Base-by-base conservation (phyloP, 768 basidiomycete species). In the Auricularia sp. region DNA sequence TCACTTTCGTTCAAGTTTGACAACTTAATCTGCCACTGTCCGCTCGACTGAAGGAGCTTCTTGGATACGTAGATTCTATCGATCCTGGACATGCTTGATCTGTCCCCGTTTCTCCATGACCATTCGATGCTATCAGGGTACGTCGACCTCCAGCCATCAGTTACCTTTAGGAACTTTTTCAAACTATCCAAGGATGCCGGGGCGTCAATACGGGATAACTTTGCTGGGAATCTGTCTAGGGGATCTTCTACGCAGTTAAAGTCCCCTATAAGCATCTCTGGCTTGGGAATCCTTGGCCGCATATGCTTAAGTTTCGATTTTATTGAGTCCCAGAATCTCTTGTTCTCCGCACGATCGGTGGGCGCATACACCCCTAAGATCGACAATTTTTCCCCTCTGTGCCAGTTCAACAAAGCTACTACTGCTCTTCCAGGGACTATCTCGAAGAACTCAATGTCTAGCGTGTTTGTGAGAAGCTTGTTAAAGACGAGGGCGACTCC, bases 201-300 rank as follows among this genome's bases (percentile, higher is more conserved):
- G 11, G 16, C 8, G 47, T 51, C 47, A 6, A 21, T 21, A 16
- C 18, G 11, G 8, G 14, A 12, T 62, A 23, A 60, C 62, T 21
- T 62, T 21, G 36, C 43, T 35, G 71, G 70, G 14, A 67, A 36
- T 0, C 69, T 54, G 51, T 72, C 71, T 16, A 71, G 62, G 0
- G n/a, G 36, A 16, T 71, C 69, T 51, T 71, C 65, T 2, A 71
- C 68, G 7, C 70, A 62, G 36, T 72, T 71, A 36, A 64, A 64
- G 63, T 72, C 70, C 1, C 67, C 70, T 1, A 65, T 56, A 1
- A 72, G 14, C 2, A 68, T 44, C 35, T 69, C 67, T 0, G 70
- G 70, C 3, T 53, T 43, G 0, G 61, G 66, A 0, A 61, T 16
- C 0, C 11, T 63, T 51, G 6, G 69, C 69, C 0, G 66, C 5